Evolutionary conservation across 2,329 filamentous ascomycete genomes (phyloP).

Genomic region (Cryphonectria radicalis): DNA sequence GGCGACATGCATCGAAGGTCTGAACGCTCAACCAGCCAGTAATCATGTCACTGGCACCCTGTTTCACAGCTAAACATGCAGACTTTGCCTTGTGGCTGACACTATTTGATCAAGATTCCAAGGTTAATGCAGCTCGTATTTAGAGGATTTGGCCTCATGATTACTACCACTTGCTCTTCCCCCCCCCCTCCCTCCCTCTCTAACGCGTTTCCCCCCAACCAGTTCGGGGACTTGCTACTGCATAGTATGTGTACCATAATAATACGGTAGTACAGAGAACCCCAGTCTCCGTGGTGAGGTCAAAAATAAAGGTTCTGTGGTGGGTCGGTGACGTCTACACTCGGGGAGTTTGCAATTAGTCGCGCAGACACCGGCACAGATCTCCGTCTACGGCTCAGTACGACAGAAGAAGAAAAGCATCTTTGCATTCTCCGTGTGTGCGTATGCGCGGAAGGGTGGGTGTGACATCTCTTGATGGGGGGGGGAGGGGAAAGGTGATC

Average conservation of each 20-base stretch:
- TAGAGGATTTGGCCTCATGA: background rate
- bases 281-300: background rate
- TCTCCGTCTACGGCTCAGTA: background rate
- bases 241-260: background rate
- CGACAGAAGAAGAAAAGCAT: background rate
- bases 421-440: background rate
- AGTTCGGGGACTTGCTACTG: background rate
- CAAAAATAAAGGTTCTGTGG: background rate
- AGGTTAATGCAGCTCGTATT: background rate
- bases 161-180: background rate
- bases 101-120: background rate
- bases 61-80: background rate
- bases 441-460: no score
- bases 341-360: background rate
- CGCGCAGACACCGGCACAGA: background rate
- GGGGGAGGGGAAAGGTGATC: background rate
- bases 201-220: no score
- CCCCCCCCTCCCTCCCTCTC: no score
- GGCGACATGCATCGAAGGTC: background rate
- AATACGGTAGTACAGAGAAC: background rate
- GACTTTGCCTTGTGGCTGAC: background rate
- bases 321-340: slow-evolving; percentile 8
- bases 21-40: background rate
- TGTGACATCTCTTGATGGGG: background rate
- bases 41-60: background rate